Base-by-base conservation (phyloP, 768 basidiomycete species). In the Rhodosporidiobolus odoratus region DNA sequence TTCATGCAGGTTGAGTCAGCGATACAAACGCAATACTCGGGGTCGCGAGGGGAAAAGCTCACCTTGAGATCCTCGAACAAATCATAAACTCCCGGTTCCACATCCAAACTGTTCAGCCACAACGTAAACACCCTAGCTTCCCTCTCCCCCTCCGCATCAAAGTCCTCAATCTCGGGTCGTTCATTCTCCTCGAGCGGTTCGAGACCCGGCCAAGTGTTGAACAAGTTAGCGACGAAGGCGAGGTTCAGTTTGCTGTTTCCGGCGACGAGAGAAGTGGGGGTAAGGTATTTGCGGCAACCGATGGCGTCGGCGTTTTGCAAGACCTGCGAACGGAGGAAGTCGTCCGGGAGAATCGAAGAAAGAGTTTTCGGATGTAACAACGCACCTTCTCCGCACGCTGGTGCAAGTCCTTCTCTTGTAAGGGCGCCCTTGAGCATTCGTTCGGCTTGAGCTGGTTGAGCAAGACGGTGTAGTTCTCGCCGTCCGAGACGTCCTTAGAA, bases 201-300 rank as follows among this genome's bases (percentile, higher is more conserved):
- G 40, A 98, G 87, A 0, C 95, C 92, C 0, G 95, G 96, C 81
- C 90, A 88, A 3, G 91, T 98, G 83, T 99, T 99, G 86, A 99
- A 99, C 63, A 99, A 85, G 81, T 98, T 95, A 48, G 96, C 96
- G 68, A 97, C 95, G 79, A 98, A 99, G 21, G 92, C 92, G 65
- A 99, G 89, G 81, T 99, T 99, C 54, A 99, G 86, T 75, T 94
- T 92, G 16, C 93, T 94, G 79, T 99, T 99, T 27, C 96, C 96
- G 4, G 92, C 82, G 37, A 97, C 85, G 68, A 99, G 87, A 13
- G 96, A 90, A 3, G 90, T 88, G 0, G 91, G 87, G 0, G 95
- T 94, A 30, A 99, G 85, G 83, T 94, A 99, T 79, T 96, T 95
- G 76, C 95, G 85, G 82, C 96, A 99, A 41, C 90, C 91, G 75